A percentile compares a stretch with the other conserved stretches of the same genome.
Evolutionary conservation across 208 protist genomes (phyloP).

Genomic region (Perkinsela sp.): DNA sequence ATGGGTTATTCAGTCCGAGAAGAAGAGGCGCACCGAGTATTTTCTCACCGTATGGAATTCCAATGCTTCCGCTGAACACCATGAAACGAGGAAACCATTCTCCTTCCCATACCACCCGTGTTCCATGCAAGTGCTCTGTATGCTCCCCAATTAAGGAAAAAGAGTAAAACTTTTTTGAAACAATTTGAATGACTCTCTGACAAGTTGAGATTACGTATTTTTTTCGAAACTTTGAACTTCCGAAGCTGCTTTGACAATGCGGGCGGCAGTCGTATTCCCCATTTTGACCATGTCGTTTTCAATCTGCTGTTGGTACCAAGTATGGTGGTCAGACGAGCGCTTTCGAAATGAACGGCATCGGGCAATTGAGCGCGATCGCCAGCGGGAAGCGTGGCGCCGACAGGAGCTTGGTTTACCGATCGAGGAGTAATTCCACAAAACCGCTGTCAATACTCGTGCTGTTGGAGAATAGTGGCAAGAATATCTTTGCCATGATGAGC

Average conservation of each 20-base stretch:
- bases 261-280: too few species aligned
- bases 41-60: background rate
- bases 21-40: too few species aligned
- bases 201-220: too few species aligned
- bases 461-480: too few species aligned
- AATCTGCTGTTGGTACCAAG: background rate
- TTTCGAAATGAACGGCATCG: background rate
- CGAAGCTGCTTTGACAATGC: too few species aligned
- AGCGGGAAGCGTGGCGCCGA: background rate
- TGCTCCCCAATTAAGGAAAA: too few species aligned
- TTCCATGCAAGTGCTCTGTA: background rate
- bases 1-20: too few species aligned
- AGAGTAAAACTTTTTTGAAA: too few species aligned
- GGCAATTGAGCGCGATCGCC: background rate
- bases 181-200: too few species aligned
- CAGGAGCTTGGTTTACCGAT: background rate
- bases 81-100: too few species aligned
- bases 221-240: too few species aligned
- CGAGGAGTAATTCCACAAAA: background rate
- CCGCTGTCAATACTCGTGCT: background rate
- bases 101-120: background rate
- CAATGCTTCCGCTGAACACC: background rate
- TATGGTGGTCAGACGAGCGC: background rate
- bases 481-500: too few species aligned
- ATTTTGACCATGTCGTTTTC: background rate